phyloP scores from a whole-genome alignment of 495 filamentous ascomycete species.

The Penicillium psychrofluorescens region DNA sequence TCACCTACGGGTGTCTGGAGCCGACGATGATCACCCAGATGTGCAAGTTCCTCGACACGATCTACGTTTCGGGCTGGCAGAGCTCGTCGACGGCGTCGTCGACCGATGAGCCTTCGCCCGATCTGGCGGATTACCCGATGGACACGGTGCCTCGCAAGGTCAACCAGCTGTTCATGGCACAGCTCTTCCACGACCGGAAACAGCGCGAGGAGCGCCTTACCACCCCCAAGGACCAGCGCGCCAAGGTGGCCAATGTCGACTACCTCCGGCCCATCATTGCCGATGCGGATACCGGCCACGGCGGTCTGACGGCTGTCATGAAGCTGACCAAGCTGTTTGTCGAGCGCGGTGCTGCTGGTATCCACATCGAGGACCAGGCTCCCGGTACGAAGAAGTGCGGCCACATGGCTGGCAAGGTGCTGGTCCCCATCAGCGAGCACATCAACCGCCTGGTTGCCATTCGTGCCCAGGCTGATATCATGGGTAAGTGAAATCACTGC shows the following conservation, averaged over 20 bases:
- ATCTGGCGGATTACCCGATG: slow-evolving; percentile 97
- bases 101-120: slow-evolving; percentile 90
- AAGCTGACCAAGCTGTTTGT: slow-evolving; percentile 98
- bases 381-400: slow-evolving; percentile 99
- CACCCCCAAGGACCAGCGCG: slow-evolving; percentile 64
- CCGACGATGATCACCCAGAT: slow-evolving; percentile 98
- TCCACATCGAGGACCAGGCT: slow-evolving; percentile 98
- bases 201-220: slow-evolving; percentile 90
- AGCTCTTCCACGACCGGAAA: slow-evolving; percentile 99
- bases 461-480: slow-evolving; percentile 95
- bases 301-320: slow-evolving; percentile 95
- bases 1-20: slow-evolving; percentile 94
- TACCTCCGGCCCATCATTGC: slow-evolving; percentile 95
- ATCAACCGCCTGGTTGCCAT: slow-evolving; percentile 98
- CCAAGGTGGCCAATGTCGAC: slow-evolving; percentile 74
- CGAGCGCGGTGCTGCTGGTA: slow-evolving; percentile 93
- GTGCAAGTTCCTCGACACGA: slow-evolving; percentile 97
- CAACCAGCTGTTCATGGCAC: slow-evolving; percentile 90
- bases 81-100: slow-evolving; percentile 93
- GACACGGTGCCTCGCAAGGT: slow-evolving; percentile 99
- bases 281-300: slow-evolving; percentile 96
- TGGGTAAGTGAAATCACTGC: slow-evolving; percentile 52
- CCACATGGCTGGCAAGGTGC: slow-evolving; percentile 98
- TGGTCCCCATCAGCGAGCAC: slow-evolving; percentile 95
- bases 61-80: slow-evolving; percentile 99